These are phyloP conservation scores for Cenococcum geophilum DNA, from an alignment of 495 filamentous ascomycete species.

Conservation along the genomic window DNA sequence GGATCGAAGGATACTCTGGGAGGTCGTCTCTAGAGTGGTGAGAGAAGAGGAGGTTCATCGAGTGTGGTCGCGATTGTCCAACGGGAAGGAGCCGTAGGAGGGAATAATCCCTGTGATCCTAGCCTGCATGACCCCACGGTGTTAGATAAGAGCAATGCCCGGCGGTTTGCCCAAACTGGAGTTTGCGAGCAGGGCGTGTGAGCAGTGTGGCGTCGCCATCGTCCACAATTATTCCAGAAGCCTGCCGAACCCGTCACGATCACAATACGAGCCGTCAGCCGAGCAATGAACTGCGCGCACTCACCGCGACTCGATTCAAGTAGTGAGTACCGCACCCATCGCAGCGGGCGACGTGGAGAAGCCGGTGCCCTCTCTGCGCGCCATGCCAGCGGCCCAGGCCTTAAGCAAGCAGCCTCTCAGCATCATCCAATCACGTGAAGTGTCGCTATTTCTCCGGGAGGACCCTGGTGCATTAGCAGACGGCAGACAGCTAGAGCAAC, in stretches of 20 bases:
- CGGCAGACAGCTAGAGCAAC: no score
- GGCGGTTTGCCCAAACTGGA: background rate
- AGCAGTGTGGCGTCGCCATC: background rate
- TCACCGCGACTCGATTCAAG: no score
- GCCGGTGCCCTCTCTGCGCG: no score
- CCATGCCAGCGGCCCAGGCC: no score
- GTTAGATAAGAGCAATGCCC: slow-evolving; percentile 11
- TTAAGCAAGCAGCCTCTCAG: no score
- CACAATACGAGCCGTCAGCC: background rate
- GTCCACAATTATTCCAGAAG: background rate
- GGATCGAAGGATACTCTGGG: background rate
- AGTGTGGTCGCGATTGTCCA: background rate
- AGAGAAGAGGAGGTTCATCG: background rate
- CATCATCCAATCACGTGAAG: no score
- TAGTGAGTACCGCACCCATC: no score
- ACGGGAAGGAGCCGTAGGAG: background rate
- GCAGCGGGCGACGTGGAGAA: no score
- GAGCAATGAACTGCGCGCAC: background rate
- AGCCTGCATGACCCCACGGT: slow-evolving; percentile 11
- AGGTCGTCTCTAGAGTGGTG: background rate
- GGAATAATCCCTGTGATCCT: background rate
- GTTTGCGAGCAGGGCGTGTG: background rate
- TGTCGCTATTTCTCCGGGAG: no score
- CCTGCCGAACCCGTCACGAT: background rate
- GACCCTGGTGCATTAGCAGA: no score